Evolutionary conservation across 768 basidiomycete genomes (phyloP).

Genomic region (Russula sp.): DNA sequence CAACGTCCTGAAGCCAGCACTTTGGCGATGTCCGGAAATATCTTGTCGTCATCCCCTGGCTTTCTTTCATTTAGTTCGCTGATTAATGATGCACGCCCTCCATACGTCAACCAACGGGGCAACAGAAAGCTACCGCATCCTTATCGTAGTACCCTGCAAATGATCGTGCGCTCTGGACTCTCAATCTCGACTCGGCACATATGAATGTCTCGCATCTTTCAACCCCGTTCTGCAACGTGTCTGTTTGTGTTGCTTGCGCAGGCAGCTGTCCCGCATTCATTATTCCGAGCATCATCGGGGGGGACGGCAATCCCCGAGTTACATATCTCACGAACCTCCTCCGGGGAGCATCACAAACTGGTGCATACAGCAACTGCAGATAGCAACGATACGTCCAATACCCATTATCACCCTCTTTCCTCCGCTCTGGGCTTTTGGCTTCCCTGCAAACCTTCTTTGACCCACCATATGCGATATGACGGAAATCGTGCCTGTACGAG

Average conservation of each 20-base stretch:
- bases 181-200: slow-evolving; percentile 3
- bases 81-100: slow-evolving; percentile 4
- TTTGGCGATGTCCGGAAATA: slow-evolving; percentile 1
- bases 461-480: neutral
- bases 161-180: slow-evolving; percentile 5
- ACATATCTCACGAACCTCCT: neutral
- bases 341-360: neutral
- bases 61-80: slow-evolving; percentile 6
- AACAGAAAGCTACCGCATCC: neutral
- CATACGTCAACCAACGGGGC: neutral
- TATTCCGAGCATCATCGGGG: neutral
- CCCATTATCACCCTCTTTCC: neutral
- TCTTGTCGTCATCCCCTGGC: slow-evolving; percentile 10
- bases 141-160: neutral
- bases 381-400: neutral
- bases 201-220: neutral
- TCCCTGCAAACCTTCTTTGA: neutral
- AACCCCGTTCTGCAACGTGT: slow-evolving; percentile 8
- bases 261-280: neutral
- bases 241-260: neutral
- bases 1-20: neutral
- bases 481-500: neutral
- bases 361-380: neutral
- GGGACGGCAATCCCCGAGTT: neutral
- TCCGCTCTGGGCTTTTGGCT: too few species aligned